Base-by-base conservation (phyloP, 176 grass and related monocot species). In the Metroxylon sagu region DNA sequence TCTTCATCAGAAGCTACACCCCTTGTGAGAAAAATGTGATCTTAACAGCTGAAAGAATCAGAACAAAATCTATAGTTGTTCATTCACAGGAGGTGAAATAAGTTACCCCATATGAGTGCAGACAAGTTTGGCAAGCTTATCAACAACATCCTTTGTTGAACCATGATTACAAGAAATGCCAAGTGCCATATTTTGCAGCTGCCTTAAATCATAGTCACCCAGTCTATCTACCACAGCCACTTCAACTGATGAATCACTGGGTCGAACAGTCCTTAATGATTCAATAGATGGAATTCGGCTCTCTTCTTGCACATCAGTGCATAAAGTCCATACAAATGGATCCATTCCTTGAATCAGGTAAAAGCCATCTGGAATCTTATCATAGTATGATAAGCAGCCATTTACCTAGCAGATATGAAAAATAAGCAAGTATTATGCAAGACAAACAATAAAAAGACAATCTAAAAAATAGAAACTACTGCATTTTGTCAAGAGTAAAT, bases 291-390 rank as follows among this genome's bases (percentile, higher is more conserved):
- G 89, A 48, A 89, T 57, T 30, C 70, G 78, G 10, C 69, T 81
- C 49, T 66, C 81, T 26, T 85, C 73, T 25, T 80, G 73, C 75
- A 82, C 57, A 51, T 85, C 82, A 53, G 71, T 85, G 67, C 85
- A 89, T 61, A 95, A 68, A 49, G 90, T 74, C 90, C 90, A 95
- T 62, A 95, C 21, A 78, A 80, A 80, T 26, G 90, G 85, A 70
- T 95, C 76, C 79, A 95, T 86, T 73, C 85, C 90, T 25, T 85
- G 85, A 43, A 95, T 86, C 69, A 73, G 26, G 70, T 89, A 95
- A 49, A 95, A 95, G 25, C 89, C 89, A 49, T 89, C 82, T 0
- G 82, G 79, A 65, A 95, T 59, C 64, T 72, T 89, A 68, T 95
- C 89, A 50, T 80, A 76, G 69, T 89, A 95, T 10, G 82, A 89